A percentile compares a stretch with the other conserved stretches of the same genome.
Evolutionary conservation across 768 basidiomycete genomes (phyloP).

Genomic region (Suillus decipiens): DNA sequence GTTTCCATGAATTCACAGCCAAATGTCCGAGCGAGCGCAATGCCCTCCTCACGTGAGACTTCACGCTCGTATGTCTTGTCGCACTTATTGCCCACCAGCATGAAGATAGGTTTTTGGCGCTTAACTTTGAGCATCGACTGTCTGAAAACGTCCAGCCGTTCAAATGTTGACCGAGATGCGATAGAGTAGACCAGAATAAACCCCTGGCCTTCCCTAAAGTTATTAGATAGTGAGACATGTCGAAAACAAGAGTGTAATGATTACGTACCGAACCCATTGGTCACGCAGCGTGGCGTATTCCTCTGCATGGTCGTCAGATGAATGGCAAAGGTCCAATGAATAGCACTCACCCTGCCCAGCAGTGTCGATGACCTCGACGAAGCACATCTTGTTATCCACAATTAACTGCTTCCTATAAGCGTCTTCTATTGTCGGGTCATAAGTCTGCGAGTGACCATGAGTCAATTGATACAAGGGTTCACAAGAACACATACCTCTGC

Average conservation of each 20-base stretch:
- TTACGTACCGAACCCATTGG: slow-evolving; percentile 93
- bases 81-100: slow-evolving; percentile 96
- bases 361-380: slow-evolving; percentile 96
- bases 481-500: slow-evolving; percentile 52
- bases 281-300: slow-evolving; percentile 95
- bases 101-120: slow-evolving; percentile 81
- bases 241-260: slow-evolving; percentile 4
- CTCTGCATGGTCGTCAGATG: slow-evolving; percentile 55
- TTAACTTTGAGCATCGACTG: slow-evolving; percentile 90
- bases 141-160: slow-evolving; percentile 86
- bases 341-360: slow-evolving; percentile 85
- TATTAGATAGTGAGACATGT: slow-evolving; percentile 14
- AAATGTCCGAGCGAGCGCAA: slow-evolving; percentile 75
- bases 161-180: slow-evolving; percentile 89
- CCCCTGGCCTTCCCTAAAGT: slow-evolving; percentile 88
- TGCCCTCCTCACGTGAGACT: slow-evolving; percentile 89
- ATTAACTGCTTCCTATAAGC: slow-evolving; percentile 95
- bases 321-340: slow-evolving; percentile 12
- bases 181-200: slow-evolving; percentile 97
- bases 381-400: slow-evolving; percentile 93
- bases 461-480: slow-evolving; percentile 16
- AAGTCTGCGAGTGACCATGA: slow-evolving; percentile 57
- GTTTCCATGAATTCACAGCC: slow-evolving; percentile 96
- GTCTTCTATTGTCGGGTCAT: slow-evolving; percentile 98
- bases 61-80: slow-evolving; percentile 92